phyloP scores from a whole-genome alignment of 352 stramenopile genomes.

The Phytopythium montanum region DNA sequence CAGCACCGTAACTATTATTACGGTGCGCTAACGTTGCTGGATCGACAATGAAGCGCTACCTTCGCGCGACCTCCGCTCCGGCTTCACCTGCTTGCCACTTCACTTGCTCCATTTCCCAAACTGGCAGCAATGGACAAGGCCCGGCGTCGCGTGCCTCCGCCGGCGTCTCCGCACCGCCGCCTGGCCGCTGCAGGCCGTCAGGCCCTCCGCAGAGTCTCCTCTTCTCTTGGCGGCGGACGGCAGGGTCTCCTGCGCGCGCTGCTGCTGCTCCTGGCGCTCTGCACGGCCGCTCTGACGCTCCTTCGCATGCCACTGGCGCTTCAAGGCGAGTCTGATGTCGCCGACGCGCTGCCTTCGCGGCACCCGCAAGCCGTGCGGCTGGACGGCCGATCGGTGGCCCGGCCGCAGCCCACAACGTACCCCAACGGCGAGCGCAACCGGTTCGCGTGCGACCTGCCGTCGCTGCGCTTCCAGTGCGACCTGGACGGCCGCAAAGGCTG shows the following conservation, averaged over 20 bases:
- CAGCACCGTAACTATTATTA: background rate
- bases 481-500: constrained; percentile 33
- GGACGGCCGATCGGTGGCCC: constrained; percentile 26
- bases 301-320: background rate
- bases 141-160: background rate
- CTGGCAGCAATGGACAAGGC: constrained; percentile 1
- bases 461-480: constrained; percentile 56
- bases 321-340: background rate
- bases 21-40: background rate
- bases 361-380: constrained; percentile 16
- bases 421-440: constrained; percentile 40
- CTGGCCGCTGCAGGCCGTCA: background rate
- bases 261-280: background rate
- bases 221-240: background rate
- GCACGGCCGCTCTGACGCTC: background rate
- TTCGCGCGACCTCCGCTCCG: background rate
- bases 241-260: background rate
- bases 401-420: constrained; percentile 26
- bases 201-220: background rate
- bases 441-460: constrained; percentile 53
- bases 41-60: background rate
- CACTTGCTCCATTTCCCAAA: background rate
- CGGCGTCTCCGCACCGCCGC: background rate
- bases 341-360: background rate
- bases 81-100: background rate